Evolutionary conservation across 441 rosid species (phyloP), one percentile per base, ranked within the genome.

Genomic region (Populus hybrid): DNA sequence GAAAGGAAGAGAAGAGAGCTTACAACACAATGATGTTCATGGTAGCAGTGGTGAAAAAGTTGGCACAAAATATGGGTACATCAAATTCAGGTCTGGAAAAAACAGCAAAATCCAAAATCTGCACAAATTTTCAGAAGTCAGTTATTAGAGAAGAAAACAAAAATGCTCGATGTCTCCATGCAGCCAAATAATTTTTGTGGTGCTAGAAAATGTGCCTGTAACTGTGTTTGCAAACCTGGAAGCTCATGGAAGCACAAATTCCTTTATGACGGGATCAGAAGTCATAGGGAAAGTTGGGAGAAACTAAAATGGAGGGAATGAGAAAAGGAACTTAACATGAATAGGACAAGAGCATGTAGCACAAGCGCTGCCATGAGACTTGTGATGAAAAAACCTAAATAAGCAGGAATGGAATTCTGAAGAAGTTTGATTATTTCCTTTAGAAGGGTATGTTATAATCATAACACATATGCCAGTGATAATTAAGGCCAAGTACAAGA

Each of bases 71-170:
- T 76, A 95, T 93, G 53, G 99, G 99, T 1, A 87, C 79, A 85
- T 93, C 98, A 79, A 85, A 90, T 84, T 92, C 96, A 59, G 94
- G 94, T 82, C 89, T 85, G 69, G 97, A 87, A 76, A 95, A 91
- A 69, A 85, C 93, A 30, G 96, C 93, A 89, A 93, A 89, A 87
- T 95, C 99, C 84, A 95, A 86, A 79, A 95, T 96, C 99, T 93
- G 77, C 82, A 81, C 21, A 72, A 57, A 28, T 32, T 68, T 79
- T 76, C 63, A 3, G 8, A 66, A 0, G 34, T 3, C 21, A 66
- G 34, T 14, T 24, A 26, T 30, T 24, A 9, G 36, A 66, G 18
- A 28, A 0, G 3, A 12, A 66, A 66, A 23, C 69, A 66, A 28
- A 12, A 66, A 26, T 28, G 32, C 3, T 26, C 61, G 1, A 16